Conservation (phyloP, 768 basidiomycete species). For the Suillus brevipes region DNA sequence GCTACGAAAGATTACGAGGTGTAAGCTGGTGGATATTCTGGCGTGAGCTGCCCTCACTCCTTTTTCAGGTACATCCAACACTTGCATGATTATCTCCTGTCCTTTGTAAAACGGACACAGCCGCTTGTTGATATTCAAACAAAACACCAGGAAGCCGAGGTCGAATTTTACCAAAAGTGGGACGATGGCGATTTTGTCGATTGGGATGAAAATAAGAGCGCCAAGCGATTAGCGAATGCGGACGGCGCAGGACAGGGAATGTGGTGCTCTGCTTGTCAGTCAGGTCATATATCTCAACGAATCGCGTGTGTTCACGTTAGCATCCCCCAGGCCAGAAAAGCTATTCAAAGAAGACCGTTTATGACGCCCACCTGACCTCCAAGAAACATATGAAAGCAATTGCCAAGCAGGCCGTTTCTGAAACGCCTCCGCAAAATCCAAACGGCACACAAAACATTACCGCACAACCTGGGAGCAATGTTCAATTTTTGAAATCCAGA, state of each 20-base stretch:
- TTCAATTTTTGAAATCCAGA: slow-evolving; percentile 42
- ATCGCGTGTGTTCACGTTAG: slow-evolving; percentile 10
- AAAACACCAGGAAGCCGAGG: slow-evolving; percentile 61
- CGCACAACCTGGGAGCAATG: slow-evolving; percentile 36
- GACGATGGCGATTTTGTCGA: slow-evolving; percentile 67
- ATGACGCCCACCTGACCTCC: slow-evolving; percentile 91
- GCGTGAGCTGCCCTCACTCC: slow-evolving; percentile 11
- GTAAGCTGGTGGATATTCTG: slow-evolving; percentile 44
- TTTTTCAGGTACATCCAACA: slow-evolving; percentile 73
- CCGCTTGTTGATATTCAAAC: slow-evolving; percentile 78
- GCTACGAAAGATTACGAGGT: slow-evolving; percentile 75
- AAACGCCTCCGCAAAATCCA: slow-evolving; percentile 35
- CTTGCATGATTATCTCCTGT: slow-evolving; percentile 81
- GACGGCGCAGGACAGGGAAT: slow-evolving; percentile 66
- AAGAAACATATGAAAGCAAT: slow-evolving; percentile 94
- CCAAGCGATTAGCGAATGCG: slow-evolving; percentile 37
- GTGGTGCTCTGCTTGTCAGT: slow-evolving; percentile 93
- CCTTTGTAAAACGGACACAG: slow-evolving; percentile 81
- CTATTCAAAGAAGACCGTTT: slow-evolving; percentile 97
- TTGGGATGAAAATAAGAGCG: slow-evolving; percentile 61
- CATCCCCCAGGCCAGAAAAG: slow-evolving; percentile 76
- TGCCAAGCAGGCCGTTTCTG: slow-evolving; percentile 62
- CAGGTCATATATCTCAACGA: slow-evolving; percentile 7
- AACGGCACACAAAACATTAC: slow-evolving; percentile 29
- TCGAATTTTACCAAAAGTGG: slow-evolving; percentile 81